These are phyloP conservation scores for Colletotrichum echinochloae DNA, from an alignment of 2,329 filamentous ascomycete species.

Conservation along the genomic window DNA sequence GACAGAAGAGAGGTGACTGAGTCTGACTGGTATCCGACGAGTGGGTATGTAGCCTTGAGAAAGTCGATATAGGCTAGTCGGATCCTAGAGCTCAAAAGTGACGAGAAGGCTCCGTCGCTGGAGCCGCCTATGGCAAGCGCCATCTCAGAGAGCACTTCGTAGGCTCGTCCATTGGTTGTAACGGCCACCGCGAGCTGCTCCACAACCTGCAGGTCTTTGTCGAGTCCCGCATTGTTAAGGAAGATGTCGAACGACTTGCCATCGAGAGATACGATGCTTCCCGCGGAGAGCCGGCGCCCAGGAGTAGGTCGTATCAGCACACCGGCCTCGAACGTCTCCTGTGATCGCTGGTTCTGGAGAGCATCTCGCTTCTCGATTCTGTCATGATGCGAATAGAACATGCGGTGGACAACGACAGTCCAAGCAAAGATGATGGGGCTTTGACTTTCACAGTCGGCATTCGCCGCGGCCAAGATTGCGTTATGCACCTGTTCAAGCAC, in stretches of 20 bases:
- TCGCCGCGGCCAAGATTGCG: constrained; percentile 72
- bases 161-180: constrained; percentile 64
- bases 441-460: constrained; percentile 69
- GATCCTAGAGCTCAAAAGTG: constrained; percentile 71
- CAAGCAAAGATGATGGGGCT: constrained; percentile 84
- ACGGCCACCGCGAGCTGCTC: constrained; percentile 63
- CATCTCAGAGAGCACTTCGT: constrained; percentile 66
- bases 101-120: constrained; percentile 60
- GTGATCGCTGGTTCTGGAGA: constrained; percentile 68
- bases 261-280: constrained; percentile 72
- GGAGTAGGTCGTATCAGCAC: constrained; percentile 53
- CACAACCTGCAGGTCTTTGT: constrained; percentile 64
- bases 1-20: constrained; percentile 75
- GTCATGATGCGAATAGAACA: constrained; percentile 72
- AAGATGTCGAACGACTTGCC: constrained; percentile 70
- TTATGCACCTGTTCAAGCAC: constrained; percentile 80
- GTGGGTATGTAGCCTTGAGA: constrained; percentile 73
- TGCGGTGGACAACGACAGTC: constrained; percentile 79
- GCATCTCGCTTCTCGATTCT: constrained; percentile 71
- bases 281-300: constrained; percentile 68
- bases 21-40: constrained; percentile 79
- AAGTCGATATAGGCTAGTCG: constrained; percentile 77
- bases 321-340: constrained; percentile 67
- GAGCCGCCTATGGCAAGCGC: constrained; percentile 60
- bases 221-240: constrained; percentile 61